phyloP scores from a whole-genome alignment of 2,329 filamentous ascomycete species.

The Mycosphaerelloides madeirae region DNA sequence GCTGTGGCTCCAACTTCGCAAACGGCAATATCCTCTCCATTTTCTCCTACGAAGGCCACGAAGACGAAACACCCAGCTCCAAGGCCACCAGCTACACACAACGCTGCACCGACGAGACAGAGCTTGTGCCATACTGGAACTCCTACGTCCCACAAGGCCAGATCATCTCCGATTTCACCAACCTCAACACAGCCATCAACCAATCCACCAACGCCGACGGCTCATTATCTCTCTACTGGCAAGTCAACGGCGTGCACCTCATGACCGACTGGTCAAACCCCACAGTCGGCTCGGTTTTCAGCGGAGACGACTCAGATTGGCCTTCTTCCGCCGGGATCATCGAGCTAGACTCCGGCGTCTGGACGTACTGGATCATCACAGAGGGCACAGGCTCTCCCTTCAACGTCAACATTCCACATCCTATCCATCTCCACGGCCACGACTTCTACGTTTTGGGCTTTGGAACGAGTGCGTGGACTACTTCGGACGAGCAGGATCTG shows the following conservation, averaged over 20 bases:
- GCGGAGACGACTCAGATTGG: constrained; percentile 34
- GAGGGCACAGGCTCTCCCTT: constrained; percentile 24
- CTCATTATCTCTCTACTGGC: constrained; percentile 34
- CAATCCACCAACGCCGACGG: constrained; percentile 27
- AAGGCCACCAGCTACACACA: constrained; percentile 30
- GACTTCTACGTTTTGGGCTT: constrained; percentile 31
- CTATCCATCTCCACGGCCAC: constrained; percentile 31
- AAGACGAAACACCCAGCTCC: constrained; percentile 27
- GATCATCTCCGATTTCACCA: constrained; percentile 25
- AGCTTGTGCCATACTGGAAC: constrained; percentile 36
- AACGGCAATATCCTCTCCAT: constrained; percentile 33
- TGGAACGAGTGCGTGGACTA: constrained; percentile 23
- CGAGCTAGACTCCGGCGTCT: constrained; percentile 18
- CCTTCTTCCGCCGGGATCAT: constrained; percentile 35
- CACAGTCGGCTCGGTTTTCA: constrained; percentile 40
- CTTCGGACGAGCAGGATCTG: constrained; percentile 18
- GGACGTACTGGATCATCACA: constrained; percentile 36
- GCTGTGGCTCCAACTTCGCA: constrained; percentile 31
- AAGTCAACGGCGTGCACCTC: constrained; percentile 42
- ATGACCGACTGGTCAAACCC: constrained; percentile 42
- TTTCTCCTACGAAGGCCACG: constrained; percentile 37
- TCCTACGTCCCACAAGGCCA: constrained; percentile 31
- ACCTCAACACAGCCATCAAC: constrained; percentile 28
- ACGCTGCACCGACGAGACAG: constrained; percentile 40
- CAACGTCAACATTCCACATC: constrained; percentile 30